Conservation (phyloP, 1,284 basidiomycete genomes). For the Sporisorium sorghi region DNA sequence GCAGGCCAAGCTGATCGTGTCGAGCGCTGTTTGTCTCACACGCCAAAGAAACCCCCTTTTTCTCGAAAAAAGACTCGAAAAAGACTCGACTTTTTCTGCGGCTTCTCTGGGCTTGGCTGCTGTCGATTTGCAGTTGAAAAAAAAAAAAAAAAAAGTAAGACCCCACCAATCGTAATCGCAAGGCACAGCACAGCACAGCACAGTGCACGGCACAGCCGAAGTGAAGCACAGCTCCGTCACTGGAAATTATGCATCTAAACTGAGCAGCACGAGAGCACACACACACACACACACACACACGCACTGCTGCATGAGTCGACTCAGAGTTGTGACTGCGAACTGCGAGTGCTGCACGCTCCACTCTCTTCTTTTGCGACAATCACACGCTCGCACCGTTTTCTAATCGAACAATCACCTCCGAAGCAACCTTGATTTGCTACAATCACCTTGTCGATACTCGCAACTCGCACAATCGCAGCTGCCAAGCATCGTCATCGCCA, state of each 20-base stretch:
- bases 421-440: background rate
- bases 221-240: conserved; percentile 2
- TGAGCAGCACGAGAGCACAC: background rate
- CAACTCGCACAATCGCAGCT: background rate
- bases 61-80: background rate
- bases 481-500: background rate
- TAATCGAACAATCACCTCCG: background rate
- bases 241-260: conserved; percentile 1
- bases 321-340: too few relatives aligned
- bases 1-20: conserved; percentile 1
- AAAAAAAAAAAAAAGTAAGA: background rate
- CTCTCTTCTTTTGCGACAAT: background rate
- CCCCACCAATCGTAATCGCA: conserved; percentile 6
- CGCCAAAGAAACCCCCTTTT: background rate
- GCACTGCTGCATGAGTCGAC: background rate
- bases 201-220: conserved; percentile 1
- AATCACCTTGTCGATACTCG: conserved; percentile 1
- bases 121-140: background rate
- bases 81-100: background rate
- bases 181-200: conserved; percentile 14
- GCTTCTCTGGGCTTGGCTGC: background rate
- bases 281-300: too few relatives aligned
- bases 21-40: background rate
- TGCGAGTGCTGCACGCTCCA: background rate
- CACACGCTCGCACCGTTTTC: background rate